Evolutionary conservation across 1,139 yeast genomes (phyloP), one percentile per base, ranked within the genome.

Genomic region (Lodderomyces margitis): DNA sequence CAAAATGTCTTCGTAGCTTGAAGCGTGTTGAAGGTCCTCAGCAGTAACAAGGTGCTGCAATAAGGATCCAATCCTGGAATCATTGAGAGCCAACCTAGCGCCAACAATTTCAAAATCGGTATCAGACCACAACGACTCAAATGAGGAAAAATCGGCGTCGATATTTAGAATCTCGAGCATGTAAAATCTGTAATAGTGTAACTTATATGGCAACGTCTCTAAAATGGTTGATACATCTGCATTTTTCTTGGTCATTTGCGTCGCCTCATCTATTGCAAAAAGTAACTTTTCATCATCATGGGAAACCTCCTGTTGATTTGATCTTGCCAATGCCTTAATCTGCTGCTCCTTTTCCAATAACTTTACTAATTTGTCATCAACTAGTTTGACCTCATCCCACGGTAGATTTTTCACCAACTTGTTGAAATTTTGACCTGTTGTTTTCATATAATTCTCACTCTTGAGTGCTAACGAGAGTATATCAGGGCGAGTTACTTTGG

Each of bases 111-210:
- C 63, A 38, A 66, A 57, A 4, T 35, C 42, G 15, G 37, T 12
- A 21, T 21, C 12, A n/a, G 14, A 11, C 37, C 23, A 34, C 9
- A 20, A 23, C 17, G 28, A 16, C 4, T n/a, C 28, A 15, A 34
- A 17, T 16, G 17, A 11, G 7, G 28, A 6, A 12, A 34, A 14
- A 15, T 34, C 38, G 4, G 23, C 23, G 16, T 36, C 23, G 5
- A 36, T 4, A 19, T 59, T 52, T 2, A 59, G 54, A 3, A 69
- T 57, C 3, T 71, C 60, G n/a, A 70, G 50, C 17, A 69, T 38
- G 40, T 51, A 53, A 35, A 54, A 59, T 17, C 54, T 57, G 25
- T 58, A 53, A 47, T 56, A 70, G n/a, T 45, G 44, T 10, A 70
- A 38, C 38, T 68, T 72, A 43, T 53, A 67, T 6, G 74, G 72